Evolutionary conservation across 106 monocot species (phyloP).

Genomic region (Vanilla planifolia): DNA sequence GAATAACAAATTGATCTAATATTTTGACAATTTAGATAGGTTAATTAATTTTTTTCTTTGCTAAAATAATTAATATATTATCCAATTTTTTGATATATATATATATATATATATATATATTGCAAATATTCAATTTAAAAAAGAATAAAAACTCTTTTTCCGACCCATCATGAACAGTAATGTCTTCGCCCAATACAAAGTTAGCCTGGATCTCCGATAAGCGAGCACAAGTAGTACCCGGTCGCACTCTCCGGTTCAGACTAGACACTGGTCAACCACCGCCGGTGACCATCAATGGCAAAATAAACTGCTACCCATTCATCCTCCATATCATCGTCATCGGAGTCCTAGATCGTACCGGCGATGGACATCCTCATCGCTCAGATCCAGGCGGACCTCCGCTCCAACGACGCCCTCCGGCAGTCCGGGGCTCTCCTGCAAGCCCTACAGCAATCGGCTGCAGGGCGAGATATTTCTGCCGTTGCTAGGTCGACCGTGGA

Average conservation of each 20-base stretch:
- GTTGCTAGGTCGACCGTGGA: slow-evolving; percentile 72
- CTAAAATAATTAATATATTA: no score
- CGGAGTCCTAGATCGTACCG: not conserved
- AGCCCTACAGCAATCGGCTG: slow-evolving; percentile 90
- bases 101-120: no score
- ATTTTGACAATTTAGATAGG: no score
- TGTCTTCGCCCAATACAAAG: no score
- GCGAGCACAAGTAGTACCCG: no score
- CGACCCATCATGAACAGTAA: no score
- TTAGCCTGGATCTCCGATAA: no score
- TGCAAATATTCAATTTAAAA: no score
- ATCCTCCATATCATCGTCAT: not conserved
- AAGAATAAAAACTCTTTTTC: no score
- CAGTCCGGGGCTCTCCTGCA: slow-evolving; percentile 90
- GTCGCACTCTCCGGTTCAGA: not conserved
- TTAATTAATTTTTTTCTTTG: no score
- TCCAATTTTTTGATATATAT: no score
- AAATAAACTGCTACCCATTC: not conserved
- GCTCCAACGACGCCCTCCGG: slow-evolving; percentile 93
- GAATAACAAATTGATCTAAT: no score
- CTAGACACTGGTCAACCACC: not conserved
- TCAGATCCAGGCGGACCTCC: slow-evolving; percentile 92
- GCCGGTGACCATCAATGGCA: not conserved
- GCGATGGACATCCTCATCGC: slow-evolving; percentile 90
- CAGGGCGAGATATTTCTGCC: slow-evolving; percentile 88